These are phyloP conservation scores for Penicillium arizonense DNA, from an alignment of 495 filamentous ascomycete species.

Conservation along the genomic window DNA sequence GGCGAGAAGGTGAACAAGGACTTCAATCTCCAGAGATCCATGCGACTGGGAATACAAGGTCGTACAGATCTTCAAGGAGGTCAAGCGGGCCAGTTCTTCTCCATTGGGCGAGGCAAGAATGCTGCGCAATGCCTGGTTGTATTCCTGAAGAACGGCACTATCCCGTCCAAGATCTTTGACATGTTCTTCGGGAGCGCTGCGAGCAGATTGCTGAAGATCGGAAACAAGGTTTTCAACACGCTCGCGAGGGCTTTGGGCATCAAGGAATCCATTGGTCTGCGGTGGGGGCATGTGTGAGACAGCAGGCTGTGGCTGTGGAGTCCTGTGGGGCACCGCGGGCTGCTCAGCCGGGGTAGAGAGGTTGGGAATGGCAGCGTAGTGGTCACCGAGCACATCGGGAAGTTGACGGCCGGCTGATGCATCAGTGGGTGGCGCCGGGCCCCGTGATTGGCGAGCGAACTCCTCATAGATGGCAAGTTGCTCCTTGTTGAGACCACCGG, in stretches of 20 bases:
- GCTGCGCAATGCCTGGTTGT: conserved; percentile 53
- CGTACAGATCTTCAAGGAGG: conserved; percentile 68
- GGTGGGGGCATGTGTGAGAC: conserved; percentile 37
- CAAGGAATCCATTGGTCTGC: conserved; percentile 62
- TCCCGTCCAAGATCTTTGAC: conserved; percentile 66
- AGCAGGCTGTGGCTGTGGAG: conserved; percentile 59
- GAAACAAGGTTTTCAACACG: conserved; percentile 67
- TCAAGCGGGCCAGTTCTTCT: conserved; percentile 65
- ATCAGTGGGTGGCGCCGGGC: conserved; percentile 29
- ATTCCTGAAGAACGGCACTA: conserved; percentile 61
- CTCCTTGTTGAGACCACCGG: conserved; percentile 80
- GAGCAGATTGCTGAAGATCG: conserved; percentile 64
- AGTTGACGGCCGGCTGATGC: conserved; percentile 44
- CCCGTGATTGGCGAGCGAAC: conserved; percentile 79
- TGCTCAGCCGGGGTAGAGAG: conserved; percentile 79
- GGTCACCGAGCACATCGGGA: conserved; percentile 79
- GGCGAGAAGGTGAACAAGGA: conserved; percentile 76
- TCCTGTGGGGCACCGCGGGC: conserved; percentile 71
- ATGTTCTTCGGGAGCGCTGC: conserved; percentile 66
- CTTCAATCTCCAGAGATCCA: conserved; percentile 71
- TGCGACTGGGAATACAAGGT: conserved; percentile 61
- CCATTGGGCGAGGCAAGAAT: conserved; percentile 51
- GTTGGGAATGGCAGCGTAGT: conserved; percentile 72
- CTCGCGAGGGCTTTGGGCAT: conserved; percentile 60
- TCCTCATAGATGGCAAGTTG: conserved; percentile 96